Percentiles rank a stretch among this genome's conserved stretches.
phyloP scores from a whole-genome alignment of 805 yeast species.

The Candida xyloterini region DNA sequence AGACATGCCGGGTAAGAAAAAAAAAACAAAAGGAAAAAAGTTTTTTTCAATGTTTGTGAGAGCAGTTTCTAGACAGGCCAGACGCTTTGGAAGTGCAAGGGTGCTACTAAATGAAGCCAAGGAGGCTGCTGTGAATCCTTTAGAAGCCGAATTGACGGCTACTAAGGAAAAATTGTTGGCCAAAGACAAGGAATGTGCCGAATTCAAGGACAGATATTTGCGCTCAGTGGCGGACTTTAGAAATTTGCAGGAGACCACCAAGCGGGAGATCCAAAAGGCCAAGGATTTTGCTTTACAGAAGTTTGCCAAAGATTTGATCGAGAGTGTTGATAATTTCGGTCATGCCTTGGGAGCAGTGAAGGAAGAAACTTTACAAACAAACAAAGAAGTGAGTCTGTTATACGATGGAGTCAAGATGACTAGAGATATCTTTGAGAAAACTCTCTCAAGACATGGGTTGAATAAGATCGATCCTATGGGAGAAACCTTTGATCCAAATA shows the following conservation, averaged over 20 bases:
- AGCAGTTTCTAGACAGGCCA: conserved; percentile 9
- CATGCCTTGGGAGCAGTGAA: conserved; percentile 76
- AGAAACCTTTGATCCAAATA: conserved; percentile 84
- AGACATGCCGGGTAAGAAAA: conserved; percentile 13
- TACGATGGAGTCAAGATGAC: conserved; percentile 92
- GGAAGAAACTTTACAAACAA: conserved; percentile 55
- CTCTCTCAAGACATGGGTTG: conserved; percentile 76
- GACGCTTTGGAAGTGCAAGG: conserved; percentile 25
- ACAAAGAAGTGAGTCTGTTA: conserved; percentile 66
- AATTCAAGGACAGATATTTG: conserved; percentile 76
- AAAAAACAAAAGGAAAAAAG: conserved; percentile 1
- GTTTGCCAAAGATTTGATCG: conserved; percentile 85
- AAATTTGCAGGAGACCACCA: conserved; percentile 85
- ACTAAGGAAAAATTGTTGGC: conserved; percentile 52
- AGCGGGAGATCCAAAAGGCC: conserved; percentile 82
- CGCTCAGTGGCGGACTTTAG: conserved; percentile 91
- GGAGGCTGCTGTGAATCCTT: conserved; percentile 17
- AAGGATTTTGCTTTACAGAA: conserved; percentile 88
- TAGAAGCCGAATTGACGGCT: conserved; percentile 34
- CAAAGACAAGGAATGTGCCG: conserved; percentile 73
- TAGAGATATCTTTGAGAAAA: conserved; percentile 78
- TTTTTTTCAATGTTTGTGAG: conserved; percentile 7
- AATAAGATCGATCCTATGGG: conserved; percentile 79
- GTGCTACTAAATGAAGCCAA: conserved; percentile 31
- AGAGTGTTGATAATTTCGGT: conserved; percentile 85